Evolutionary conservation across 202 grass and related monocot species (phyloP).

Genomic region (Bolboschoenoplectus hybrid): DNA sequence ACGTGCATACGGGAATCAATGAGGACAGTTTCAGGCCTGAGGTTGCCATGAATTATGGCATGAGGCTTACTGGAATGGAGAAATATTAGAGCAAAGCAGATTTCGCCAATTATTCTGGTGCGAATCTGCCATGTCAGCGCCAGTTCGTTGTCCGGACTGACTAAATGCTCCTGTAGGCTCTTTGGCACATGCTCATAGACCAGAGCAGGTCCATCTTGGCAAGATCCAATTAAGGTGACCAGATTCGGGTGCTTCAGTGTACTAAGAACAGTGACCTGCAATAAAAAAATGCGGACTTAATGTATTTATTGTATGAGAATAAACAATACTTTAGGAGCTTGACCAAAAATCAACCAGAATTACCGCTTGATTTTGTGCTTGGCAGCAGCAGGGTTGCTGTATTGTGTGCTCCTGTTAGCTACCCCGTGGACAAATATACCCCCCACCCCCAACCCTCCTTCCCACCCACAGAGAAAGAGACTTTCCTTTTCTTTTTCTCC

Average conservation of each 20-base stretch:
- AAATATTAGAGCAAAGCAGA: constrained; percentile 62
- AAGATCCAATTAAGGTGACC: constrained; percentile 58
- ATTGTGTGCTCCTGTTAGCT: neutral
- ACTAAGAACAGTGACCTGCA: constrained; percentile 59
- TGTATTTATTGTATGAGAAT: neutral
- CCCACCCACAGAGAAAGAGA: neutral
- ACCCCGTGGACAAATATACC: no score
- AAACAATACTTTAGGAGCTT: neutral
- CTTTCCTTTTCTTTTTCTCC: neutral
- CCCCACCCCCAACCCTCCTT: no score
- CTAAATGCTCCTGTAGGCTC: constrained; percentile 64
- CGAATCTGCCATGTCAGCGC: constrained; percentile 53
- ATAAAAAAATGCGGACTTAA: constrained; percentile 19
- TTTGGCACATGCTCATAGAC: constrained; percentile 59
- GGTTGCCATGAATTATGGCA: constrained; percentile 63
- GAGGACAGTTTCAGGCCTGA: constrained; percentile 62
- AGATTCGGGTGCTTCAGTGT: constrained; percentile 69
- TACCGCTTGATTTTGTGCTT: neutral
- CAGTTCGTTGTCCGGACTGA: constrained; percentile 40
- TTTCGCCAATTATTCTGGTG: constrained; percentile 52
- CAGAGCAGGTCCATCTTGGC: constrained; percentile 46
- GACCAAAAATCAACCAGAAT: neutral
- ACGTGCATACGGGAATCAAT: constrained; percentile 56
- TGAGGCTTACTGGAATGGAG: constrained; percentile 61
- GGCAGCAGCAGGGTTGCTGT: neutral